Conservation (phyloP, 441 rosid genomes). For the Raphanus hybrid region DNA sequence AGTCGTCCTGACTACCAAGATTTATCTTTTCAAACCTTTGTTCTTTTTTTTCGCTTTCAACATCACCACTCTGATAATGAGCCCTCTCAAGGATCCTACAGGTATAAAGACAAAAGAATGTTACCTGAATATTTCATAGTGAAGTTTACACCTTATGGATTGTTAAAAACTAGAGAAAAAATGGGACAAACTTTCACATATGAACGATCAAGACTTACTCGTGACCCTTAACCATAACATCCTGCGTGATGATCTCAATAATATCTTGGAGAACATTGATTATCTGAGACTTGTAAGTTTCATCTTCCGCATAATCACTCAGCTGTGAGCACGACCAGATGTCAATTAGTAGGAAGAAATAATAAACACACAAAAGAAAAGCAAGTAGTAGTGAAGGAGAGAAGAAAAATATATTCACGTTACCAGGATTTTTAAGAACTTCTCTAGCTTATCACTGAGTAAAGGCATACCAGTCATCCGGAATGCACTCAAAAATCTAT, state of each 20-base stretch:
- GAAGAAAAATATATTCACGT: conserved; percentile 21
- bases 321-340: conserved; percentile 56
- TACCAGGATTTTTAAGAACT: conserved; percentile 82
- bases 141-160: neutral
- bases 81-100: conserved; percentile 67
- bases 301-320: conserved; percentile 47
- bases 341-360: conserved; percentile 13
- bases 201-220: conserved; percentile 72
- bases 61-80: conserved; percentile 34
- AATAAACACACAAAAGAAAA: conserved; percentile 8
- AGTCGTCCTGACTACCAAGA: conserved; percentile 33
- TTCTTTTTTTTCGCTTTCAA: conserved; percentile 49
- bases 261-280: conserved; percentile 93
- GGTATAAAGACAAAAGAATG: conserved; percentile 29
- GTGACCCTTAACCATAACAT: conserved; percentile 74
- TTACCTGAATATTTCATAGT: conserved; percentile 12
- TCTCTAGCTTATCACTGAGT: conserved; percentile 83
- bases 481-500: conserved; percentile 64
- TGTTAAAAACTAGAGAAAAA: conserved; percentile 15
- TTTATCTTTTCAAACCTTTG: conserved; percentile 86
- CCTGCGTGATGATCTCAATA: conserved; percentile 80
- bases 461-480: conserved; percentile 77
- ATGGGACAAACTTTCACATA: too few species aligned
- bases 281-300: conserved; percentile 66
- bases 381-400: conserved; percentile 1